phyloP scores from a whole-genome alignment of 352 stramenopile species.

The Phytophthora tubulina region DNA sequence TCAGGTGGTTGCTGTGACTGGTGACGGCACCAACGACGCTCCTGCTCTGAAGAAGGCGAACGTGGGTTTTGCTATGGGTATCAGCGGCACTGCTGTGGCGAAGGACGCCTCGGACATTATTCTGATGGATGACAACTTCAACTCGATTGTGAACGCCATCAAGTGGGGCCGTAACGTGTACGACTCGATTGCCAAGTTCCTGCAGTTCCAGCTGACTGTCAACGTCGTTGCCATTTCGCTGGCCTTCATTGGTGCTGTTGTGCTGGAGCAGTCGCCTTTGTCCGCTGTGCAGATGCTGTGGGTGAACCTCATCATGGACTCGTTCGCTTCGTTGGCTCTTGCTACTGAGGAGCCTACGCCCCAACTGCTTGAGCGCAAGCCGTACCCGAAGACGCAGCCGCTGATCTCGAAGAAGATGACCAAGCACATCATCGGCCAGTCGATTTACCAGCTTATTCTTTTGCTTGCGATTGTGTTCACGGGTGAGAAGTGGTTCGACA shows the following conservation, averaged over 20 bases:
- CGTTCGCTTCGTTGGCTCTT: slow-evolving; percentile 94
- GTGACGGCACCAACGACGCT: slow-evolving; percentile 96
- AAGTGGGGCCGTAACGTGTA: too few species aligned
- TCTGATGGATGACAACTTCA: slow-evolving; percentile 96
- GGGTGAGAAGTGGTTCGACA: slow-evolving; percentile 61
- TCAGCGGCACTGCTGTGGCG: slow-evolving; percentile 72
- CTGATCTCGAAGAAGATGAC: slow-evolving; percentile 95
- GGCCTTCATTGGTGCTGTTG: slow-evolving; percentile 88
- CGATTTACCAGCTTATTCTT: slow-evolving; percentile 91
- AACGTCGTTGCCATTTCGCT: slow-evolving; percentile 94
- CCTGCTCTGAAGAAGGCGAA: slow-evolving; percentile 94
- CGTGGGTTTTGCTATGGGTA: too few species aligned
- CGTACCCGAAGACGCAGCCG: slow-evolving; percentile 89
- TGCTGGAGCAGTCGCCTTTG: slow-evolving; percentile 77
- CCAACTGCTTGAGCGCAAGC: slow-evolving; percentile 89
- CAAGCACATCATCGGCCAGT: slow-evolving; percentile 94
- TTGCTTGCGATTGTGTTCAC: slow-evolving; percentile 88
- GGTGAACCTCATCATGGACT: slow-evolving; percentile 99
- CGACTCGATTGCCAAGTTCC: too few species aligned
- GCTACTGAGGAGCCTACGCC: slow-evolving; percentile 92
- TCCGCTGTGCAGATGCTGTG: slow-evolving; percentile 97
- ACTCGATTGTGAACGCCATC: slow-evolving; percentile 92
- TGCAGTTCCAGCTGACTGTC: slow-evolving; percentile 12
- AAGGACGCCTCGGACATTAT: slow-evolving; percentile 97
- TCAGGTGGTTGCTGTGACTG: slow-evolving; percentile 95